Evolutionary conservation across 208 protist species (phyloP).

Genomic region (Leptomonas pyrrhocoris): DNA sequence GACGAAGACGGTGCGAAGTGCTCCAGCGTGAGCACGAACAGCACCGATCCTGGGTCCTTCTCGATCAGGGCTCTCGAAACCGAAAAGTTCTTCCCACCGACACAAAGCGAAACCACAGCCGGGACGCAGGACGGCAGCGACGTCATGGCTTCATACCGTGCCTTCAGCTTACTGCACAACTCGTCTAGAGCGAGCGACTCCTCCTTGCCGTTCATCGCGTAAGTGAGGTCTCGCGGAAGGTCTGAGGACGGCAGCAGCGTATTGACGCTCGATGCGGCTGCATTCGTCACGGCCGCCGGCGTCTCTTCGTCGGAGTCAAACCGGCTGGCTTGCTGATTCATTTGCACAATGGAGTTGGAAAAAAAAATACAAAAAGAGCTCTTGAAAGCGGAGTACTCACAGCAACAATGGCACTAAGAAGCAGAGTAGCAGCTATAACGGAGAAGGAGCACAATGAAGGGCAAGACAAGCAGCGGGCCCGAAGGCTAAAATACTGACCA

Average conservation of each 20-base stretch:
- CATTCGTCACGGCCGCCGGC: slow-evolving; percentile 12
- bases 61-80: slow-evolving; percentile 40
- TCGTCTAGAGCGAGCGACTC: slow-evolving; percentile 16
- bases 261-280: neutral
- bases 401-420: neutral
- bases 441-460: too few relatives aligned
- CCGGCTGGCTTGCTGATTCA: neutral
- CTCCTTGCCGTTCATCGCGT: neutral
- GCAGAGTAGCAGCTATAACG: too few relatives aligned
- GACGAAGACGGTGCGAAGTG: slow-evolving; percentile 30
- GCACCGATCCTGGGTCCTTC: slow-evolving; percentile 68
- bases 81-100: slow-evolving; percentile 49
- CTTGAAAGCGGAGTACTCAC: neutral
- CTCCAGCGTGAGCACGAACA: slow-evolving; percentile 48
- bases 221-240: neutral
- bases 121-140: slow-evolving; percentile 47
- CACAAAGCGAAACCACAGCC: slow-evolving; percentile 49
- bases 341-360: neutral
- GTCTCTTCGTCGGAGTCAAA: slow-evolving; percentile 28
- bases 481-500: too few relatives aligned
- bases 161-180: slow-evolving; percentile 14
- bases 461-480: too few relatives aligned
- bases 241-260: too few relatives aligned
- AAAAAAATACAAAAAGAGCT: slow-evolving; percentile 4
- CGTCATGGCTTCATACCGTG: slow-evolving; percentile 23